phyloP scores from a whole-genome alignment of 352 stramenopile genomes.

The Pythium monospermum region DNA sequence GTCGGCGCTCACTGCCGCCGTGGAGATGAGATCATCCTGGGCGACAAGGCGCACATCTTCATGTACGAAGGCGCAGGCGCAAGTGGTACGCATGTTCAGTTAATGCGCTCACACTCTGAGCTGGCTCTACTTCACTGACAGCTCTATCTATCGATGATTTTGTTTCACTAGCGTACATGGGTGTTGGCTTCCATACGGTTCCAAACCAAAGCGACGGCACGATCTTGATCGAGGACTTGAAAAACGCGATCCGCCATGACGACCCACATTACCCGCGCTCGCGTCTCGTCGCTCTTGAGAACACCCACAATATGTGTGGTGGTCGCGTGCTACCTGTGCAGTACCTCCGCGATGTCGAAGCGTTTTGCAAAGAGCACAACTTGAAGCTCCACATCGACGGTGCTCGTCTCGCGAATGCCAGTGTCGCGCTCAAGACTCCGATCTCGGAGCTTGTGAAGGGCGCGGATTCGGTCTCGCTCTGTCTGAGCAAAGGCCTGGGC shows the following conservation, averaged over 20 bases:
- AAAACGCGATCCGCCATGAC: slow-evolving; percentile 63
- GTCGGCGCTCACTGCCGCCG: slow-evolving; percentile 92
- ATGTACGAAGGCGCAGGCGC: slow-evolving; percentile 94
- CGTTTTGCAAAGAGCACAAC: slow-evolving; percentile 61
- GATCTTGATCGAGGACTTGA: slow-evolving; percentile 80
- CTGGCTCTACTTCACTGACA: neutral
- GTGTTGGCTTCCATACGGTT: slow-evolving; percentile 88
- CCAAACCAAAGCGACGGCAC: slow-evolving; percentile 83
- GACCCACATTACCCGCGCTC: slow-evolving; percentile 84
- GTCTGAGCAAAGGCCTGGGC: slow-evolving; percentile 95
- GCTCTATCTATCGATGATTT: neutral
- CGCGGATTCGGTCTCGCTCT: slow-evolving; percentile 92
- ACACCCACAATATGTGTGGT: slow-evolving; percentile 97
- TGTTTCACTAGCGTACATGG: slow-evolving; percentile 64
- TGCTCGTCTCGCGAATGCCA: slow-evolving; percentile 95
- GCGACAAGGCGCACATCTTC: slow-evolving; percentile 94
- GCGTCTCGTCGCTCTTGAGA: slow-evolving; percentile 93
- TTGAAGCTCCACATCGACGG: slow-evolving; percentile 95
- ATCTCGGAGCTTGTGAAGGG: slow-evolving; percentile 73
- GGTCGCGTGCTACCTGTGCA: slow-evolving; percentile 81
- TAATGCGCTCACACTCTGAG: too few relatives aligned
- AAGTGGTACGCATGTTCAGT: slow-evolving; percentile 65
- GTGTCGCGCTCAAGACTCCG: slow-evolving; percentile 66
- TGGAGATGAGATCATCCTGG: slow-evolving; percentile 93
- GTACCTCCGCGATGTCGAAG: slow-evolving; percentile 79